Conservation (phyloP, 2,329 filamentous ascomycete species). For the Epichloe festucae region DNA sequence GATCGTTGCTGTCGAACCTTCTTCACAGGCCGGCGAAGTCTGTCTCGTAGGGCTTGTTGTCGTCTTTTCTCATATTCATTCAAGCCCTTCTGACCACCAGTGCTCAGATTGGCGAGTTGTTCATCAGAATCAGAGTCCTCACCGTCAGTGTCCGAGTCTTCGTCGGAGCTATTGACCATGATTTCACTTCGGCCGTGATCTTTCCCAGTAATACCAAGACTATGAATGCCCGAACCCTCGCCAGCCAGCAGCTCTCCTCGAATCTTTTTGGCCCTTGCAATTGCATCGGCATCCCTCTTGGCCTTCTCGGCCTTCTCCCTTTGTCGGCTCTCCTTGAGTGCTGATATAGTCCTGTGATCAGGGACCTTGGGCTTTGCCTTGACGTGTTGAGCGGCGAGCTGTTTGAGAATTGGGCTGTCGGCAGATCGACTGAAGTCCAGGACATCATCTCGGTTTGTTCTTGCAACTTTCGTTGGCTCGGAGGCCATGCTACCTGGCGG, state of each 20-base stretch:
- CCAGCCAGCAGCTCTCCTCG: slow-evolving; percentile 34
- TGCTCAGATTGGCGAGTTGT: slow-evolving; percentile 34
- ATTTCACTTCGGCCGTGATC: slow-evolving; percentile 75
- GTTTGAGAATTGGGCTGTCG: slow-evolving; percentile 34
- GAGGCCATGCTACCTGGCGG: slow-evolving; percentile 13
- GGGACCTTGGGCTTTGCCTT: slow-evolving; percentile 18
- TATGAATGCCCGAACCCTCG: slow-evolving; percentile 66
- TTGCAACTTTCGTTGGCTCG: slow-evolving; percentile 13
- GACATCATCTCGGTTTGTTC: slow-evolving; percentile 33
- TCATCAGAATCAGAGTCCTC: slow-evolving; percentile 40
- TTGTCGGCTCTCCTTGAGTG: slow-evolving; percentile 58
- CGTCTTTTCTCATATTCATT: slow-evolving; percentile 33
- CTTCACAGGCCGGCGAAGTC: slow-evolving; percentile 61
- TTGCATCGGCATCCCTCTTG: slow-evolving; percentile 56
- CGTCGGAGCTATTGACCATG: slow-evolving; percentile 78
- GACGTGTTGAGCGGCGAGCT: slow-evolving; percentile 27
- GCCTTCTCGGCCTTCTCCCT: slow-evolving; percentile 63
- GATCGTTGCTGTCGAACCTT: slow-evolving; percentile 72
- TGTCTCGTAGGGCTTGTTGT: slow-evolving; percentile 36
- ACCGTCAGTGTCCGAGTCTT: slow-evolving; percentile 57
- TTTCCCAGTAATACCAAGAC: slow-evolving; percentile 61
- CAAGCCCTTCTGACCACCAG: slow-evolving; percentile 33
- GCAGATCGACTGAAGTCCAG: slow-evolving; percentile 32
- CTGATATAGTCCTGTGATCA: slow-evolving; percentile 25
- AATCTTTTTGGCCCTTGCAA: slow-evolving; percentile 50